Conservation (phyloP, 2,329 filamentous ascomycete species). For the Grosmannia huntii region DNA sequence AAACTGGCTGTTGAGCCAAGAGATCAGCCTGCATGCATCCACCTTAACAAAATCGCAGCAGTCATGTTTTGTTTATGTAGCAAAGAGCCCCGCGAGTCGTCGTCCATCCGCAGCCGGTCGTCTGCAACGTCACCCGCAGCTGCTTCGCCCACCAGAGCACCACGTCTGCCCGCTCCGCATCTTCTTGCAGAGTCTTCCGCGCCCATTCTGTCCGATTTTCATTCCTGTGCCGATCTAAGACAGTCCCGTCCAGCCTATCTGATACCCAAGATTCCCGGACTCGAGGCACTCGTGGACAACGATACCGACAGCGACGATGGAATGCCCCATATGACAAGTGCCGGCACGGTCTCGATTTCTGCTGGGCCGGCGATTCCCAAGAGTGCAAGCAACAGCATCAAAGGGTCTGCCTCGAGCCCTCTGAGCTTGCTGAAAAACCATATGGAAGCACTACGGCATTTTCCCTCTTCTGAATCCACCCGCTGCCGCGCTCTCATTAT, state of each 20-base stretch:
- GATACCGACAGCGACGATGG: conserved; percentile 30
- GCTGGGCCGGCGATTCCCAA: not conserved
- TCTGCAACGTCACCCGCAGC: not conserved
- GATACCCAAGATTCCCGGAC: conserved; percentile 7
- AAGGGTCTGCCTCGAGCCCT: conserved; percentile 18
- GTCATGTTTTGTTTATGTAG: conserved; percentile 12
- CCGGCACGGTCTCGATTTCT: conserved; percentile 2
- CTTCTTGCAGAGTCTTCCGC: not conserved
- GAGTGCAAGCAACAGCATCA: conserved; percentile 10
- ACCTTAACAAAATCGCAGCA: not conserved
- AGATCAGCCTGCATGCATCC: not conserved
- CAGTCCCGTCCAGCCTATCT: not conserved
- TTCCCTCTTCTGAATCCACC: conserved; percentile 31
- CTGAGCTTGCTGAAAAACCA: conserved; percentile 32
- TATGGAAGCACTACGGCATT: conserved; percentile 31
- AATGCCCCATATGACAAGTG: not conserved
- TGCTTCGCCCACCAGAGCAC: not conserved
- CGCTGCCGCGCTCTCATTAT: conserved; percentile 28
- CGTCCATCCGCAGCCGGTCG: not conserved
- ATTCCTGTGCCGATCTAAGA: not conserved
- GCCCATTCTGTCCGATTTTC: not conserved
- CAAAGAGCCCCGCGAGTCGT: not conserved
- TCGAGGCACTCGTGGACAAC: conserved; percentile 18
- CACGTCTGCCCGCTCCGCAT: not conserved
- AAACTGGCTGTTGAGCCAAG: not conserved